Evolutionary conservation across 345 rosid species (phyloP), one percentile per base, ranked within the genome.

Genomic region (Gossypium ekmanianum): DNA sequence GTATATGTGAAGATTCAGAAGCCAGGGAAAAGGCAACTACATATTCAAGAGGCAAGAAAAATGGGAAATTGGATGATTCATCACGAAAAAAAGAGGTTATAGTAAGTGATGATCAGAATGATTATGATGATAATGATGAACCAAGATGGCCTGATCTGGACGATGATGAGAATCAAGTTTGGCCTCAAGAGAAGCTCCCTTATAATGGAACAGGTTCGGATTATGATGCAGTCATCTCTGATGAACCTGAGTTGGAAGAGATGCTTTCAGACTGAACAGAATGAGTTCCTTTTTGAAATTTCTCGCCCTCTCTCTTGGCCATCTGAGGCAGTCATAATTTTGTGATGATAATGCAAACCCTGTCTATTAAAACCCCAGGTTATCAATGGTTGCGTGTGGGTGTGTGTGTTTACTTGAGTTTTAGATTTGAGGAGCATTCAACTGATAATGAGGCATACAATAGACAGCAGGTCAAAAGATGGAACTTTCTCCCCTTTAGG

Each of bases 231-330:
- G 58, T 78, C 27, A 74, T 68, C 66, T 72, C 87, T 2, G 97
- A 92, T 48, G 98, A 94, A 72, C 91, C 94, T 45, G 96, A 90
- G 85, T 81, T 90, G 67, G 97, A 92, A 61, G 96, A 88, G 76
- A 86, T 92, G 67, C 88, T 94, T 74, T 94, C 98, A 43, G 98
- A 94, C 79, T 94, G 76, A 83, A 79, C 22, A 55, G 65, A 71
- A 54, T 65, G 9, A 62, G 4, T 65, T 17, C 56, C 12, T 71
- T 41, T 11, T 8, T 16, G 41, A 55, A 18, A 75, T 61, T 67
- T 50, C 56, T 65, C 17, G 43, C 58, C 61, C 24, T 43, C 58
- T 45, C 43, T n/a, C 8, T 7, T 54, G 39, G 27, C 27, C 63
- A 24, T 18, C 18, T 5, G 11, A 11, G 47, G 61, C 69, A 29